Base-by-base conservation (phyloP, 169 alveolate species). In the Plasmodium billcollinsi region DNA sequence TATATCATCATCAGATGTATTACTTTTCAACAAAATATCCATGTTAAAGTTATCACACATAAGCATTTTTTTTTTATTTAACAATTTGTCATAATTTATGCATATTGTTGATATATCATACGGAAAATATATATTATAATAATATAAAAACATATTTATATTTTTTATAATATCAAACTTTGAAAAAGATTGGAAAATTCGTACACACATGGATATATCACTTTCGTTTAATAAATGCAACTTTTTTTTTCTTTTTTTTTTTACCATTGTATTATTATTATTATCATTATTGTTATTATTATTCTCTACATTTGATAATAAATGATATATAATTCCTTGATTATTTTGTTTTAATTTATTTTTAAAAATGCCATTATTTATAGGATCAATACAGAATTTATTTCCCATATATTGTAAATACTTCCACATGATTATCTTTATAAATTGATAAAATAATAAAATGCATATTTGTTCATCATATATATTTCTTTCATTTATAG, bases 151-250 rank as follows among this genome's bases (percentile, higher is more conserved):
- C 20, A 39, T 3, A 49, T 45, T 11, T 5, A 61, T n/a, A 2
- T 33, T 29, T 11, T n/a, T 56, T 62, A 56, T 63, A 21, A 45
- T 20, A 33, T 69, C 70, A 6, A 59, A 61, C 24, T 83, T 83
- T 15, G 66, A 59, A 49, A 83, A 62, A 9, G 91, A 83, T 8
- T 83, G 91, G 4, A 83, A 83, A 9, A 71, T 70, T 18, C 91
- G 70, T 45, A 83, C 74, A 26, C 69, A 52, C 62, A 83, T 9
- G 3, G 85, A 67, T 18, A 61, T 59, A 20, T 83, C 91, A 39
- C 54, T 83, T 11, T 43, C 66, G 58, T 26, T 49, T 83, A 83
- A 58, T 56, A 56, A 83, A 39, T 63, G 54, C 6, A 65, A 54
- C 21, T 58, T 52, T 54, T 52, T 33, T 33, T 33, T 33, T 33